Evolutionary conservation across 352 stramenopile genomes (phyloP).

Genomic region (Phytophthora europaea): DNA sequence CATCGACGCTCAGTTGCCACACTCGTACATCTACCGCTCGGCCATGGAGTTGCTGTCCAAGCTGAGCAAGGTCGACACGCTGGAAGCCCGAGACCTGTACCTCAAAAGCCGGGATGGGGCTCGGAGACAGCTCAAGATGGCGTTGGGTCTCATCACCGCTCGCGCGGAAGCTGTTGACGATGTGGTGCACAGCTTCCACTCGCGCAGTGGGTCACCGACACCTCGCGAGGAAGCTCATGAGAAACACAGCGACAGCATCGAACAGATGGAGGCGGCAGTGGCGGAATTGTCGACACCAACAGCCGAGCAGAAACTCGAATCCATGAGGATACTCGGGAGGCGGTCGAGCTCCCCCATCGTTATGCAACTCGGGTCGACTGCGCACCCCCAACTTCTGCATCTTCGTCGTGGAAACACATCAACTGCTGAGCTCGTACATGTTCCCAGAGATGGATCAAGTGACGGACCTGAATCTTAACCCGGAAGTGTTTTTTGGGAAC

Average conservation of each 20-base stretch:
- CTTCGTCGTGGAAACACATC: background rate
- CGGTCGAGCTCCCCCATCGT: background rate
- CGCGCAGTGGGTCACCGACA: constrained; percentile 11
- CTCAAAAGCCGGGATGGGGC: constrained; percentile 45
- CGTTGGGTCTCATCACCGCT: constrained; percentile 15
- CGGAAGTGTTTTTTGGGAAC: no score
- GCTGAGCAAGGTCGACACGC: constrained; percentile 49
- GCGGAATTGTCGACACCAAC: constrained; percentile 16
- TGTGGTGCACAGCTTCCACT: constrained; percentile 23
- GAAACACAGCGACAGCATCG: constrained; percentile 22
- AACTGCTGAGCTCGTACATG: no score
- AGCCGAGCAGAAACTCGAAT: background rate
- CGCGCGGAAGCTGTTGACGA: constrained; percentile 14
- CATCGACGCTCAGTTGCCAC: constrained; percentile 53
- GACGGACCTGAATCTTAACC: no score
- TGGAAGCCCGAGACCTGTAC: constrained; percentile 65
- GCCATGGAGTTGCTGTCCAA: constrained; percentile 63
- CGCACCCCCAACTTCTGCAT: background rate
- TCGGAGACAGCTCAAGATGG: constrained; percentile 39
- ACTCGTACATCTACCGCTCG: constrained; percentile 63
- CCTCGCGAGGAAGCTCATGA: constrained; percentile 12
- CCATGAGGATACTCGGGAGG: background rate
- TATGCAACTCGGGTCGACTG: background rate
- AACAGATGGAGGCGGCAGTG: constrained; percentile 27
- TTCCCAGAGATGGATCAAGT: no score